A percentile compares a stretch with the other conserved stretches of the same genome.
Conservation (phyloP, 495 filamentous ascomycete genomes). For the Podospora pseudocomata region DNA sequence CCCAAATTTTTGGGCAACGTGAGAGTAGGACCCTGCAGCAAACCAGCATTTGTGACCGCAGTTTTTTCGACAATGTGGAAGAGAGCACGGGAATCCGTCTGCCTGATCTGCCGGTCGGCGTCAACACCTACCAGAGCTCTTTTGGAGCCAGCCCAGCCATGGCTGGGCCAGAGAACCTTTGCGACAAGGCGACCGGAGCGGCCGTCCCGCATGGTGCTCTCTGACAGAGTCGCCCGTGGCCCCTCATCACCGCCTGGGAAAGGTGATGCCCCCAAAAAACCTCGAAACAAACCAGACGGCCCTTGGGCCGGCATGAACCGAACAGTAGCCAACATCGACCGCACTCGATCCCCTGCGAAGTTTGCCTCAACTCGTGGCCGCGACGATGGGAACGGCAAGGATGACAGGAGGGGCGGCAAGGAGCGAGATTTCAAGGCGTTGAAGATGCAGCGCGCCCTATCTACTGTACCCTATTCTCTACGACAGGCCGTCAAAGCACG, state of each 20-base stretch:
- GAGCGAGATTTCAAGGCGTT: conserved; percentile 63
- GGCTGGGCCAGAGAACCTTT: conserved; percentile 34
- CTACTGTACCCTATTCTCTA: conserved; percentile 68
- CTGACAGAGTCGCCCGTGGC: conserved; percentile 61
- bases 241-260: conserved; percentile 28
- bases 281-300: conserved; percentile 43
- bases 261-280: conserved; percentile 35
- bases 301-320: conserved; percentile 80
- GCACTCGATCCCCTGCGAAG: conserved; percentile 26
- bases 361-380: conserved; percentile 14
- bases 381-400: conserved; percentile 23
- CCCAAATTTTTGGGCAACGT: conserved; percentile 14
- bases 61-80: conserved; percentile 30
- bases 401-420: conserved; percentile 37
- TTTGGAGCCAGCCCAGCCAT: conserved; percentile 27
- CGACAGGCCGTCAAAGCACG: conserved; percentile 64
- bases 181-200: conserved; percentile 36
- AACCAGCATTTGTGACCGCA: not conserved
- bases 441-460: conserved; percentile 86
- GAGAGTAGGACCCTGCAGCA: not conserved
- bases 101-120: conserved; percentile 33
- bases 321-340: conserved; percentile 58
- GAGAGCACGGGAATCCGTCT: conserved; percentile 33
- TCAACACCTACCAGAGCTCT: conserved; percentile 13
- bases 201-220: conserved; percentile 76